These are phyloP conservation scores for Saturnispora sanitii DNA, from an alignment of 805 yeast genomes.

Conservation along the genomic window DNA sequence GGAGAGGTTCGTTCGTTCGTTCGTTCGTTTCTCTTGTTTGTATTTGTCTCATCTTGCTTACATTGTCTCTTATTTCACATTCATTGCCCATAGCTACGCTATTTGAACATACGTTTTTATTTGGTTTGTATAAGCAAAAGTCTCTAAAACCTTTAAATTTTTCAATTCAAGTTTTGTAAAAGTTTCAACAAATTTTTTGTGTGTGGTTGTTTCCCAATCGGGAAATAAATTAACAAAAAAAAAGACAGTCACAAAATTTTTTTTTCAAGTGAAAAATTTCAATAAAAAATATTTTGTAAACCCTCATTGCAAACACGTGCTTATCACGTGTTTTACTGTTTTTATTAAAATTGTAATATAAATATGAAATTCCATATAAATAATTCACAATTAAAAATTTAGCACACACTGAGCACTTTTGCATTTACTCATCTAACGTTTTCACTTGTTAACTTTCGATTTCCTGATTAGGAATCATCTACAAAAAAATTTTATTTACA, in stretches of 20 bases:
- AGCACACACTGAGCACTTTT: not conserved
- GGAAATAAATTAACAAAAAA: not conserved
- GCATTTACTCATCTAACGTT: no score
- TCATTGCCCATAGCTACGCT: not conserved
- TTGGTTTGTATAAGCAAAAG: constrained; percentile 3
- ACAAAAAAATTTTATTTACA: not conserved
- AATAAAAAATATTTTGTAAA: not conserved
- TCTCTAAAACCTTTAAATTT: constrained; percentile 1
- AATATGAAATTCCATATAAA: not conserved
- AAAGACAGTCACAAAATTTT: constrained; percentile 4
- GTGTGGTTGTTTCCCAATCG: not conserved
- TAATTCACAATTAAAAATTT: no score
- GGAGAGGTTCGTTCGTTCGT: no score
- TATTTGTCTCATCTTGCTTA: no score
- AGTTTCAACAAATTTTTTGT: not conserved
- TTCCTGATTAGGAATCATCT: not conserved
- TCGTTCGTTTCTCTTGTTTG: no score
- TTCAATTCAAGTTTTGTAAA: not conserved
- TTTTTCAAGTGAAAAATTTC: no score
- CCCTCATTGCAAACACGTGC: constrained; percentile 3
- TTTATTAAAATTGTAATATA: not conserved
- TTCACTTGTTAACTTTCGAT: no score
- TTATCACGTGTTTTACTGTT: not conserved
- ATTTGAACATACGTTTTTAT: constrained; percentile 8
- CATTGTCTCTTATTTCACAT: no score